A percentile compares a stretch with the other conserved stretches of the same genome.
These are phyloP conservation scores for Colletotrichum viniferum DNA, from an alignment of 2,329 filamentous ascomycete genomes.

Conservation along the genomic window DNA sequence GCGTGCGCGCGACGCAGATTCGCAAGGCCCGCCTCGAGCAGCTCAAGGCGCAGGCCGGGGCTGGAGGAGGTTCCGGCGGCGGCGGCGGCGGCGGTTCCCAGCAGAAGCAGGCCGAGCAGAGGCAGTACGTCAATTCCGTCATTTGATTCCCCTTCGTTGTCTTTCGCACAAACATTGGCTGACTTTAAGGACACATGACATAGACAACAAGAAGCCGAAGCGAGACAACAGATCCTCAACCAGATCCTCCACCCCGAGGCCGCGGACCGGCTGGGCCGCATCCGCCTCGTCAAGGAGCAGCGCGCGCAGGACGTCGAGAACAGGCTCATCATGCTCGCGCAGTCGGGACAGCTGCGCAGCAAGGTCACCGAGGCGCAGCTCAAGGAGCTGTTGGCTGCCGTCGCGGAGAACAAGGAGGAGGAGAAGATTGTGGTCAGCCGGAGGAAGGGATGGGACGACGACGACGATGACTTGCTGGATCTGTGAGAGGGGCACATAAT, in stretches of 20 bases:
- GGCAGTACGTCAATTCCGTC: conserved; percentile 32
- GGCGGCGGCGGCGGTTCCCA: conserved; percentile 52
- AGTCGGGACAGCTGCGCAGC: conserved; percentile 81
- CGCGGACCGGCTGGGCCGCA: conserved; percentile 89
- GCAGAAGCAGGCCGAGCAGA: conserved; percentile 67
- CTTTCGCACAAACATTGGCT: not conserved
- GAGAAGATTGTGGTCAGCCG: conserved; percentile 87
- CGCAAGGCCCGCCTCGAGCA: conserved; percentile 91
- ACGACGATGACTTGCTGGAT: conserved; percentile 78
- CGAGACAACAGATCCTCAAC: conserved; percentile 76
- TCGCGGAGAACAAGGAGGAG: conserved; percentile 79
- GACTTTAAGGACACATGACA: not conserved
- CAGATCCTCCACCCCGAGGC: conserved; percentile 97
- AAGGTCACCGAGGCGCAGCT: conserved; percentile 94
- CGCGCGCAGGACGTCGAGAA: conserved; percentile 92
- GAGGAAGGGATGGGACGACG: conserved; percentile 84
- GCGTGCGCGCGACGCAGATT: conserved; percentile 61
- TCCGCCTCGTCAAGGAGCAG: conserved; percentile 92
- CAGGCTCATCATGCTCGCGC: conserved; percentile 88
- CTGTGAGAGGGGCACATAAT: conserved; percentile 38
- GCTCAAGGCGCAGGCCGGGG: conserved; percentile 74
- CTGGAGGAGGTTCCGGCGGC: conserved; percentile 50
- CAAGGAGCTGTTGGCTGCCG: conserved; percentile 85
- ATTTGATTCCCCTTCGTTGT: not conserved
- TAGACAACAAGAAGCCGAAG: conserved; percentile 63